A percentile compares a stretch with the other conserved stretches of the same genome.
Conservation (phyloP, 306 rosid species). For the Prunus armeniaca region DNA sequence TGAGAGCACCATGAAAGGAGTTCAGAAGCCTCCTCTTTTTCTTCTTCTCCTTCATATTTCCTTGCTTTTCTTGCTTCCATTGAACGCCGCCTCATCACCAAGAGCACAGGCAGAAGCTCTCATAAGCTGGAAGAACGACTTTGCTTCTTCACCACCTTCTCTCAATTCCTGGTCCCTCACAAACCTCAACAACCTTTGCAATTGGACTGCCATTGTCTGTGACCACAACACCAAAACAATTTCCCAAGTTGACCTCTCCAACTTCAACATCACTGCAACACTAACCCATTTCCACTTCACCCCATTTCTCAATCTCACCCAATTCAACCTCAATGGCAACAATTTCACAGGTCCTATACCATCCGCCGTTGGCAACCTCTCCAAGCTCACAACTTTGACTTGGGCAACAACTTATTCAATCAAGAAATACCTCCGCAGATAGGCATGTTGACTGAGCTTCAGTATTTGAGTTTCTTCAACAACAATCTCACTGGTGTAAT, state of each 20-base stretch:
- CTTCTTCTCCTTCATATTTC: slow-evolving; percentile 13
- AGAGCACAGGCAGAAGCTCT: slow-evolving; percentile 58
- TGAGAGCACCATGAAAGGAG: neutral
- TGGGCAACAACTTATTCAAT: slow-evolving; percentile 34
- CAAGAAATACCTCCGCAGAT: slow-evolving; percentile 29
- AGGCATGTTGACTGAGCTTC: slow-evolving; percentile 45
- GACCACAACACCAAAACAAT: slow-evolving; percentile 23
- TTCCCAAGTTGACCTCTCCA: slow-evolving; percentile 37
- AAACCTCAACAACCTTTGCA: slow-evolving; percentile 50
- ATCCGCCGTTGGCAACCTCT: slow-evolving; percentile 46
- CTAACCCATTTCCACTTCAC: slow-evolving; percentile 39
- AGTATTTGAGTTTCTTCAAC: slow-evolving; percentile 34
- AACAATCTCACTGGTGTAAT: slow-evolving; percentile 45
- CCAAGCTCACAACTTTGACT: slow-evolving; percentile 51
- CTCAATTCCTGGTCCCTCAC: slow-evolving; percentile 51
- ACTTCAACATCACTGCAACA: slow-evolving; percentile 31
- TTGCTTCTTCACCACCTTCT: slow-evolving; percentile 24
- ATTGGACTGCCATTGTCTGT: slow-evolving; percentile 53
- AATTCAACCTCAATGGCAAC: slow-evolving; percentile 44
- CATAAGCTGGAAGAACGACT: slow-evolving; percentile 49
- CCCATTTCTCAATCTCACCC: slow-evolving; percentile 46
- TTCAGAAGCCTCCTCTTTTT: neutral
- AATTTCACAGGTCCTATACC: slow-evolving; percentile 30
- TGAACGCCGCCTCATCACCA: slow-evolving; percentile 37
- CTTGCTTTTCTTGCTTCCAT: slow-evolving; percentile 34